Conservation (phyloP, 2,329 filamentous ascomycete genomes). For the Fusarium chaquense region DNA sequence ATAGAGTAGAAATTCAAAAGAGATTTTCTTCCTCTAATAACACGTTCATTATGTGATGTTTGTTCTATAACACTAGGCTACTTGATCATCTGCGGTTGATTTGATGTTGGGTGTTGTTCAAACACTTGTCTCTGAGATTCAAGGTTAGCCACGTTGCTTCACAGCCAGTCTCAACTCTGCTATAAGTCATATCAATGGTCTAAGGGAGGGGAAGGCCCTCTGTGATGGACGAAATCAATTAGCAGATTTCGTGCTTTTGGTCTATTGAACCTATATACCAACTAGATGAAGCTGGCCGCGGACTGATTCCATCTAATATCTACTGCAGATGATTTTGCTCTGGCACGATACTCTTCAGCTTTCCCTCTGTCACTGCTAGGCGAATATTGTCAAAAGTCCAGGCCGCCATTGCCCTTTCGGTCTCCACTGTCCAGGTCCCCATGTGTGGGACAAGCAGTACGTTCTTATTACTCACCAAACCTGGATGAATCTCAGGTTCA, state of each 20-base stretch:
- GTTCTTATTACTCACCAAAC: conserved; percentile 75
- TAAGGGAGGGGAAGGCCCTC: no score
- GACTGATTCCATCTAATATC: conserved; percentile 8
- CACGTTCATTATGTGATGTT: conserved; percentile 7
- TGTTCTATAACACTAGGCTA: background rate
- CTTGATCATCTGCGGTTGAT: background rate
- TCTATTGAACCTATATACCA: background rate
- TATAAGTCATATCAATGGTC: background rate
- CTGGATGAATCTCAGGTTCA: conserved; percentile 81
- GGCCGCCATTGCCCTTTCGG: conserved; percentile 76
- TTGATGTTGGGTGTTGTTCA: background rate
- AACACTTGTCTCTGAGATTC: background rate
- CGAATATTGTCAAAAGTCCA: conserved; percentile 79
- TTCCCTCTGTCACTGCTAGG: conserved; percentile 70
- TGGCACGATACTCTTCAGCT: conserved; percentile 75
- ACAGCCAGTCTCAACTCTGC: background rate
- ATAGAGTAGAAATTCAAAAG: conserved; percentile 47
- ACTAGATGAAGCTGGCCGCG: background rate
- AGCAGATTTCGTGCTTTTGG: no score
- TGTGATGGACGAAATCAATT: background rate
- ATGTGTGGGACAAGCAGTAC: conserved; percentile 86
- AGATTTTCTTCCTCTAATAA: conserved; percentile 31
- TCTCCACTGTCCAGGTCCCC: conserved; percentile 83
- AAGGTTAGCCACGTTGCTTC: background rate
- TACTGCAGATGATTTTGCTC: conserved; percentile 67